A percentile compares a stretch with the other conserved stretches of the same genome.
phyloP scores from a whole-genome alignment of 129 eudicot species.

The Tanacetum coccineum region DNA sequence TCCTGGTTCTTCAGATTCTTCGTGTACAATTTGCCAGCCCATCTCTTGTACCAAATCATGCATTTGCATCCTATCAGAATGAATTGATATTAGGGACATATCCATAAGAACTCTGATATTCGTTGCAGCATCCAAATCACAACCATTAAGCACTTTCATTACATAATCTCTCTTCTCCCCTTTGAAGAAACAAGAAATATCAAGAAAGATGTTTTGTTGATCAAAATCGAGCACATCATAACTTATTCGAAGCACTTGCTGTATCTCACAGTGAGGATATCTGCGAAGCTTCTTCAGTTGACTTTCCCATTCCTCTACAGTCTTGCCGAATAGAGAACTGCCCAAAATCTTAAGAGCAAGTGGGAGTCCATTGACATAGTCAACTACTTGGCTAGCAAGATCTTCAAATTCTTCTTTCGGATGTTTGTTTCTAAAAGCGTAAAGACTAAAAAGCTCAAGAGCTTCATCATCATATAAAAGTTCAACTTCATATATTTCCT shows the following conservation, averaged over 20 bases:
- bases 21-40: constrained; percentile 42
- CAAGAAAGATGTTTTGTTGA: constrained; percentile 38
- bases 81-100: constrained; percentile 24
- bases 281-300: constrained; percentile 23
- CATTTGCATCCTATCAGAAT: constrained; percentile 17
- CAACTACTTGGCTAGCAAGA: constrained; percentile 24
- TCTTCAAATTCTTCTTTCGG: constrained; percentile 27
- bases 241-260: constrained; percentile 28
- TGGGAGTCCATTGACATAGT: constrained; percentile 35
- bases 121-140: constrained; percentile 28
- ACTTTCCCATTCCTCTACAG: constrained; percentile 31
- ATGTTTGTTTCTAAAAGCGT: constrained; percentile 29
- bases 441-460: constrained; percentile 35
- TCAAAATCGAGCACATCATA: constrained; percentile 30
- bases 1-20: constrained; percentile 25
- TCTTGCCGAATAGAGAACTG: constrained; percentile 19
- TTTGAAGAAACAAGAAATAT: constrained; percentile 38
- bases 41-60: constrained; percentile 46
- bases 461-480: constrained; percentile 28
- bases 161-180: constrained; percentile 30
- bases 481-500: constrained; percentile 27
- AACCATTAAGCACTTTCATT: constrained; percentile 23
- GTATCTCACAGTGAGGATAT: constrained; percentile 24
- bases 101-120: constrained; percentile 37
- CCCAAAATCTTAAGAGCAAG: constrained; percentile 39